Conservation (phyloP, 78 protist species). For the Cavenderia fasciculata region DNA sequence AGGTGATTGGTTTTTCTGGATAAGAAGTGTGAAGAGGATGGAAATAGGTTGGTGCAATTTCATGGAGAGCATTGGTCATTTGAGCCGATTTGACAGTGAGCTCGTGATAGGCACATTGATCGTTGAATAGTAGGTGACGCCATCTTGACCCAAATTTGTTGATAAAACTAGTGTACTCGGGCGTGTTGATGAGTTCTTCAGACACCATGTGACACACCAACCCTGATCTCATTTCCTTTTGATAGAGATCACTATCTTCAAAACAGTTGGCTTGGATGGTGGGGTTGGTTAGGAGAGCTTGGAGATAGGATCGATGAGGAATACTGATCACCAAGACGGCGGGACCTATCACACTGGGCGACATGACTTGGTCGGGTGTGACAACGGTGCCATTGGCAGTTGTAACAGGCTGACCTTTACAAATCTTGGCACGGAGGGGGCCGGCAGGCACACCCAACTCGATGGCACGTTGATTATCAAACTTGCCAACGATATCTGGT, state of each 20-base stretch:
- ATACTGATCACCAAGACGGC: constrained; percentile 17
- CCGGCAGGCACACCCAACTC: constrained; percentile 23
- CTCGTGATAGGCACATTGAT: constrained; percentile 34
- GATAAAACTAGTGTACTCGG: constrained; percentile 12
- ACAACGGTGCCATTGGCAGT: neutral
- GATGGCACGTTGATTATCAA: constrained; percentile 13
- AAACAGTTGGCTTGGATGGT: neutral
- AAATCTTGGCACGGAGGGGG: neutral
- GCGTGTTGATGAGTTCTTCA: neutral
- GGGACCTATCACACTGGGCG: constrained; percentile 47
- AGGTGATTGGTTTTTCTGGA: neutral
- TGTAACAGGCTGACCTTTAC: constrained; percentile 39
- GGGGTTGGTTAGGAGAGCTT: neutral
- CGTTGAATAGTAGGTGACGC: constrained; percentile 41
- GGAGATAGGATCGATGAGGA: constrained; percentile 21
- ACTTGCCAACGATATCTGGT: constrained; percentile 62
- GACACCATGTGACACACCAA: constrained; percentile 54
- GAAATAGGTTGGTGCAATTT: constrained; percentile 40
- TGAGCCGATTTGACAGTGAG: constrained; percentile 8
- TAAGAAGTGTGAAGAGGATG: neutral
- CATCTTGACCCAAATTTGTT: constrained; percentile 2
- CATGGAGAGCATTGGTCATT: constrained; percentile 10
- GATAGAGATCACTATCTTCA: too few species aligned
- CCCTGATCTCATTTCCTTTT: neutral
- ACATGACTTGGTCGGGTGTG: constrained; percentile 20